phyloP scores from a whole-genome alignment of 2,329 filamentous ascomycete species.

The Fusarium xyrophilum region DNA sequence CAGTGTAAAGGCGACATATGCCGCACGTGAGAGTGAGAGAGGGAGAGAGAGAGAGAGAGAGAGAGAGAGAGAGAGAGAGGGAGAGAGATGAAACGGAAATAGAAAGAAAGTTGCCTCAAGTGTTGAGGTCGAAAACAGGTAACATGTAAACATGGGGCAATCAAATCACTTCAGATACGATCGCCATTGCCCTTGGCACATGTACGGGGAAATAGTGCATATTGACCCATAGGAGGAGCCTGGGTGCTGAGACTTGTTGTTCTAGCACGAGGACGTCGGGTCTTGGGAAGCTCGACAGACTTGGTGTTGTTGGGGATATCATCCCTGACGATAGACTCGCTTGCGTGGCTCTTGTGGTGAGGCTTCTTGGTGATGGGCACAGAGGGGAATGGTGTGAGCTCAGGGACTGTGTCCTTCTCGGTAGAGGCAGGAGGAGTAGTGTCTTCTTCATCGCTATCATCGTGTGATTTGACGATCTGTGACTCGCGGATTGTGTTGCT shows the following conservation, averaged over 20 bases:
- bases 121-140: constrained; percentile 2
- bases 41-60: constrained; percentile 16
- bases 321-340: constrained; percentile 47
- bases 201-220: constrained; percentile 54
- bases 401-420: constrained; percentile 47
- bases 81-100: constrained; percentile 4
- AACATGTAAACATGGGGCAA: constrained; percentile 8
- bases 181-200: constrained; percentile 44
- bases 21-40: constrained; percentile 13
- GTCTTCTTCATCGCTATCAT: constrained; percentile 39
- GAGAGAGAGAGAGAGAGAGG: constrained; percentile 16
- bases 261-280: constrained; percentile 51
- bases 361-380: constrained; percentile 34
- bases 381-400: constrained; percentile 44
- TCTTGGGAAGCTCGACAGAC: constrained; percentile 42
- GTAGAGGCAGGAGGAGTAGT: constrained; percentile 35
- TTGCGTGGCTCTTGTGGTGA: constrained; percentile 49
- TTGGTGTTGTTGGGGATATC: constrained; percentile 39
- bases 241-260: constrained; percentile 56
- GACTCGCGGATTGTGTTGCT: constrained; percentile 44
- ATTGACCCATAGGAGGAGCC: constrained; percentile 54
- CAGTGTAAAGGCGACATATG: constrained; percentile 2
- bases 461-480: constrained; percentile 33
- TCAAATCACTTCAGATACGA: constrained; percentile 40
- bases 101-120: constrained; percentile 7